Conservation (phyloP, 768 basidiomycete species). For the Tricholoma terreum region DNA sequence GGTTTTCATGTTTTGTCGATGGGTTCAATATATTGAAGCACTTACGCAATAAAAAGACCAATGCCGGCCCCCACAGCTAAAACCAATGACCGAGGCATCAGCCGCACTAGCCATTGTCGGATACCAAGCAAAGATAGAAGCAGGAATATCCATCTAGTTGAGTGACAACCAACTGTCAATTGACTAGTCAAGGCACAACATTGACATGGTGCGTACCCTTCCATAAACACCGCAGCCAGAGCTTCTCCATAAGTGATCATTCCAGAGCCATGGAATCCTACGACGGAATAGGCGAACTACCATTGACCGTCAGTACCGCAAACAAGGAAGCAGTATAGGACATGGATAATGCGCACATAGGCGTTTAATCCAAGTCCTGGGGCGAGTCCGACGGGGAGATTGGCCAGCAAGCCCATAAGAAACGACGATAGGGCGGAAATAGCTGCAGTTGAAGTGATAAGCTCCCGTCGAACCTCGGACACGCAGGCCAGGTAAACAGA, state of each 20-base stretch:
- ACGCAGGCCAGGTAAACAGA: constrained; percentile 54
- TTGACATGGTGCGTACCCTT: constrained; percentile 53
- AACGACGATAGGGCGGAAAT: constrained; percentile 71
- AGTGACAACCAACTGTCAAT: neutral
- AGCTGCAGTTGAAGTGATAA: constrained; percentile 81
- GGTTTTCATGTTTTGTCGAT: neutral
- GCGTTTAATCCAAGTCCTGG: constrained; percentile 84
- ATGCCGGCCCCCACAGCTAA: constrained; percentile 85
- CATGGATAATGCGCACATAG: constrained; percentile 48
- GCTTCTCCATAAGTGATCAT: constrained; percentile 76
- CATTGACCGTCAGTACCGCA: neutral
- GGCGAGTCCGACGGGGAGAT: constrained; percentile 86
- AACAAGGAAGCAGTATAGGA: neutral
- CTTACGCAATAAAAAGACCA: constrained; percentile 81
- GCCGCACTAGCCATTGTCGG: constrained; percentile 84
- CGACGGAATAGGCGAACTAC: constrained; percentile 84
- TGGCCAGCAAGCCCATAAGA: constrained; percentile 84
- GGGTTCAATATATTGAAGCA: constrained; percentile 15
- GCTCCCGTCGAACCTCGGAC: constrained; percentile 66
- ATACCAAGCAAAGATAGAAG: constrained; percentile 75
- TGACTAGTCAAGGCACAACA: neutral
- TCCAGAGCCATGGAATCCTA: constrained; percentile 77
- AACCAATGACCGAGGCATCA: constrained; percentile 85
- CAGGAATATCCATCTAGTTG: constrained; percentile 73
- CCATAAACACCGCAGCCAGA: constrained; percentile 83